Base-by-base conservation (phyloP, 768 basidiomycete genomes). In the Lactarius pseudohatsudake region DNA sequence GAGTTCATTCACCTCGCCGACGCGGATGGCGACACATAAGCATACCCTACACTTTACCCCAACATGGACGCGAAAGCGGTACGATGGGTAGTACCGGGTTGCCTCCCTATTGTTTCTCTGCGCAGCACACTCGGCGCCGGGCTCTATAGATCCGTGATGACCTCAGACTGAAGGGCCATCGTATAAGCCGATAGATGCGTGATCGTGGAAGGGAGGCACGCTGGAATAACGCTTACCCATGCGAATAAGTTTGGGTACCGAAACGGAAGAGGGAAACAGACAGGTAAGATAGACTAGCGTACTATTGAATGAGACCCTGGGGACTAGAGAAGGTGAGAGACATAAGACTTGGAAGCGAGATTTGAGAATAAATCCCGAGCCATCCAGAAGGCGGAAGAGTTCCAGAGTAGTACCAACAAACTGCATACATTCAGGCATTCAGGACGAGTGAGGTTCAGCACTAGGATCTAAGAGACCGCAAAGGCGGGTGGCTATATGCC, bases 1-100 rank as follows among this genome's bases (percentile, higher is more conserved):
- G 89, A 16, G 91, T 85, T 1, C 1, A 81, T 80, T 86, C 88
- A 89, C 81, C 77, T 92, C 89, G 20, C 85, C 87, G 41, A 89
- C 81, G 72, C 91, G 90, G 76, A 89, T 90, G 64, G n/a, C 55
- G 58, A 69, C 34, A 16, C 6, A 45, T 34, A 13, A 43, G 16
- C 62, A 64, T n/a, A n/a, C 18, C 9, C 13, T 5, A 30, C 7
- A 16, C 41, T 41, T 34, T 26, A 11, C 28, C 36, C 41, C 26
- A 3, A 22, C 16, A 30, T 13, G 6, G 53, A 40, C n/a, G 53
- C 26, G 28, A 54, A 61, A 56, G 54, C 73, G 80, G 45, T 73
- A 91, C 90, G 91, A 92, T 26, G 90, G 90, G 70, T 91, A 20
- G 0, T 8, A 91, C 30, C 90, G 77, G 7, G 69, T 84, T 11